Percentiles rank a stretch among this genome's conserved stretches.
Conservation (phyloP, 768 basidiomycete genomes). For the Roridomyces roridus region DNA sequence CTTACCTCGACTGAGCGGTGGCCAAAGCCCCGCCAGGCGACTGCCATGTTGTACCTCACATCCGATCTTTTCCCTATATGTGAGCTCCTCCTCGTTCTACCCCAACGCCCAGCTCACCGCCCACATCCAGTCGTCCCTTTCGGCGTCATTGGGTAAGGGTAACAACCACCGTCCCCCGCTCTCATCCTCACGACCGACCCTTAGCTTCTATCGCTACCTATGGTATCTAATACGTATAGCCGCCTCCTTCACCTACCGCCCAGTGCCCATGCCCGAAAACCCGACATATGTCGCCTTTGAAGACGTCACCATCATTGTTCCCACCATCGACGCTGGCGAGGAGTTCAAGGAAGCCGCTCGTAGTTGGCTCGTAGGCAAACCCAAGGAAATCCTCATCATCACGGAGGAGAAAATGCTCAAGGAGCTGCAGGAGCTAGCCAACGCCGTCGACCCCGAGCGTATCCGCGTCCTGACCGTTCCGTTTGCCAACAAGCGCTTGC, state of each 20-base stretch:
- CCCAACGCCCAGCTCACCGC: conserved; percentile 24
- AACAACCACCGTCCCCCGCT: neutral
- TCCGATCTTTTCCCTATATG: conserved; percentile 91
- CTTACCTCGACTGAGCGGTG: conserved; percentile 9
- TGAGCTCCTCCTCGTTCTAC: conserved; percentile 49
- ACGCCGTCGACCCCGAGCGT: conserved; percentile 81
- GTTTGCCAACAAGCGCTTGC: conserved; percentile 91
- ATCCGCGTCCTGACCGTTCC: conserved; percentile 91
- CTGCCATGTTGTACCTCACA: conserved; percentile 83
- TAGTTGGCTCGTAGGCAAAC: conserved; percentile 91
- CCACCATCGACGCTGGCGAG: conserved; percentile 95
- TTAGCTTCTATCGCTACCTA: conserved; percentile 90
- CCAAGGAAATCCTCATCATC: conserved; percentile 77
- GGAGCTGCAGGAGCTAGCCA: conserved; percentile 87
- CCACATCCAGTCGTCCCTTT: conserved; percentile 91
- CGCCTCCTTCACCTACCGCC: conserved; percentile 82
- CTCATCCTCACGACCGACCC: neutral
- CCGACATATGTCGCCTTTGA: conserved; percentile 90
- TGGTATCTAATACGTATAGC: conserved; percentile 89
- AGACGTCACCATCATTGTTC: conserved; percentile 96
- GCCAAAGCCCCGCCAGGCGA: conserved; percentile 1
- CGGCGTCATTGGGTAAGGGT: conserved; percentile 81
- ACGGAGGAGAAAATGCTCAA: conserved; percentile 90
- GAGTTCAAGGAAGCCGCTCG: conserved; percentile 94
- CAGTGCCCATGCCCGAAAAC: conserved; percentile 89